These are phyloP conservation scores for Quercus wislizeni DNA, from an alignment of 306 rosid genomes.

Conservation along the genomic window DNA sequence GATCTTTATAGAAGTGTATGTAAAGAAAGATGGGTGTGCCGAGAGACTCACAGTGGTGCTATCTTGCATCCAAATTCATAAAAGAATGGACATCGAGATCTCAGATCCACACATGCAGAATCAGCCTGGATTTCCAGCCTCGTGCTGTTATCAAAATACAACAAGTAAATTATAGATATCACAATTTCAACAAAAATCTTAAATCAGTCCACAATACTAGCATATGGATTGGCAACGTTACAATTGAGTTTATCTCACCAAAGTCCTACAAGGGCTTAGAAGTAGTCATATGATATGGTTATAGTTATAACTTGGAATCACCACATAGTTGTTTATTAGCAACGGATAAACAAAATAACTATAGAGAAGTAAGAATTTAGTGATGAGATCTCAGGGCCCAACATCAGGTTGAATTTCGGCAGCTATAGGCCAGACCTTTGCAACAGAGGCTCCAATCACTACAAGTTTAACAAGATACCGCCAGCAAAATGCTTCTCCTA, in stretches of 20 bases:
- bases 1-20: background rate
- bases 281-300: background rate
- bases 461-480: background rate
- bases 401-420: background rate
- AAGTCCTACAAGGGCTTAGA: background rate
- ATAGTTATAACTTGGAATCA: background rate
- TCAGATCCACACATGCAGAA: constrained; percentile 70
- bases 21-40: background rate
- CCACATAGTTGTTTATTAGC: background rate
- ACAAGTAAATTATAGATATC: constrained; percentile 1
- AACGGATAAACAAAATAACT: background rate
- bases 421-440: background rate
- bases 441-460: background rate
- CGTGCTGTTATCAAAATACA: constrained; percentile 50
- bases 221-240: background rate
- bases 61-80: constrained; percentile 98
- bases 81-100: constrained; percentile 77
- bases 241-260: background rate
- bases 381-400: background rate
- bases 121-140: constrained; percentile 93
- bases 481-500: background rate
- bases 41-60: constrained; percentile 75
- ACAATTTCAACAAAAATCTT: background rate
- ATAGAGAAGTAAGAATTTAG: background rate
- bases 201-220: constrained; percentile 10